Evolutionary conservation across 140 eudicot species (phyloP), one percentile per base, ranked within the genome.

Genomic region (Eryngium alpinum): DNA sequence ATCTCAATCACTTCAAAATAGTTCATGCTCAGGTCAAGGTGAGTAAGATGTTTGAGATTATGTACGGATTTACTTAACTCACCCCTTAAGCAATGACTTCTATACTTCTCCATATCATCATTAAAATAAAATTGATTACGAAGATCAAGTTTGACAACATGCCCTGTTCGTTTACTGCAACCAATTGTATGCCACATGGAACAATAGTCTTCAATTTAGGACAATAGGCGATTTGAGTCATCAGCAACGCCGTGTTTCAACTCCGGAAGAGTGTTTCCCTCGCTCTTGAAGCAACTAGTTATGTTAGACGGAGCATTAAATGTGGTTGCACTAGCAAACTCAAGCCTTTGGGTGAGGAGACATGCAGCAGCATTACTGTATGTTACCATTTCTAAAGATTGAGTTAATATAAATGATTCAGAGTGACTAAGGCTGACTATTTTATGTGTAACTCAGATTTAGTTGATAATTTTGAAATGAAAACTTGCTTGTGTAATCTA

Each of bases 181-280:
- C 76, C 38, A n/a, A 87, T 81, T 27, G 88, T 86, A 9, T 38
- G 52, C 92, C 92, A 89, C 38, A 53, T 80, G 76, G 89, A 89
- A 51, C 89, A 89, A 7, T 87, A 88, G 25, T 66, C 49, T 46
- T 9, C 69, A 38, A 56, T 62, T 85, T 86, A 89, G 10, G 92
- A 89, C 27, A 87, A 86, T 73, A 89, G 87, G 33, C 78, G 79
- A 32, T 83, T 82, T 19, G 83, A 76, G 65, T 78, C 81, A 44
- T 87, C 93, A 21, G 65, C 21, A 19, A 87, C 53, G 77, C 83
- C 81, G 27, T 46, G 21, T 73, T 85, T 89, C 86, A 90, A 77
- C 73, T 65, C 70, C 49, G 80, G 18, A 78, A 87, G 84, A 10
- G 88, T 84, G 2, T 28, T 59, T 72, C 81, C 82, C 77, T 88